These are phyloP conservation scores for Aspergillus aculeatinus DNA, from an alignment of 2,329 filamentous ascomycete species.

Conservation along the genomic window DNA sequence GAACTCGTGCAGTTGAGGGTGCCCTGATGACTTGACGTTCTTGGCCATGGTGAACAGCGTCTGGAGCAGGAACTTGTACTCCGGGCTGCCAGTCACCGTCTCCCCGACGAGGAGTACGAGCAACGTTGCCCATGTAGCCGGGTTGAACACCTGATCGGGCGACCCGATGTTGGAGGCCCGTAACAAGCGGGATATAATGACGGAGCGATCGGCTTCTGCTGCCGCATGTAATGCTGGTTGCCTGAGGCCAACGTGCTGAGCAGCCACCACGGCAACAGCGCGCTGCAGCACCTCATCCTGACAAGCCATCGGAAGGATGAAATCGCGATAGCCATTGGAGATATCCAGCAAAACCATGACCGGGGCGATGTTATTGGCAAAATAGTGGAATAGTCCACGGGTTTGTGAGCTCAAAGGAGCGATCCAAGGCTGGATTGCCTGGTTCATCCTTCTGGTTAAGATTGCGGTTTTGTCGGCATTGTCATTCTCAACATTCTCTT, in stretches of 20 bases:
- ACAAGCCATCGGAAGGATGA: constrained; percentile 29
- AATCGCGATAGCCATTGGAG: constrained; percentile 30
- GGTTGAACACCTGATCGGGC: constrained; percentile 16
- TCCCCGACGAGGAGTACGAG: constrained; percentile 26
- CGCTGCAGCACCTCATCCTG: constrained; percentile 23
- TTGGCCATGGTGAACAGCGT: constrained; percentile 16
- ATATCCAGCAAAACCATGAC: constrained; percentile 32
- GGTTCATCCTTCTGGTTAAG: not conserved
- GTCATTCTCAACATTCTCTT: not conserved
- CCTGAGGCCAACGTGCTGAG: constrained; percentile 22
- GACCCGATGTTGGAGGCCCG: constrained; percentile 14
- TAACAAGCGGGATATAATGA: constrained; percentile 18
- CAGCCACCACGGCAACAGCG: constrained; percentile 24
- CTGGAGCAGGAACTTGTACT: constrained; percentile 19
- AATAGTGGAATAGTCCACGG: constrained; percentile 20
- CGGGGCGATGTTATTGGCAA: constrained; percentile 28
- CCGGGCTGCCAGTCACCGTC: constrained; percentile 25
- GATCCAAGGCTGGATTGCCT: constrained; percentile 14
- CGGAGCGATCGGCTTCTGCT: constrained; percentile 17
- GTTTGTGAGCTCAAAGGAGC: constrained; percentile 10
- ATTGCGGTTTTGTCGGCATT: not conserved
- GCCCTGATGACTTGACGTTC: constrained; percentile 7
- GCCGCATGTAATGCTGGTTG: constrained; percentile 9
- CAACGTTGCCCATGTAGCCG: constrained; percentile 21
- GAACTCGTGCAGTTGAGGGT: constrained; percentile 10